Base-by-base conservation (phyloP, 306 rosid species). In the Vigna radiata region DNA sequence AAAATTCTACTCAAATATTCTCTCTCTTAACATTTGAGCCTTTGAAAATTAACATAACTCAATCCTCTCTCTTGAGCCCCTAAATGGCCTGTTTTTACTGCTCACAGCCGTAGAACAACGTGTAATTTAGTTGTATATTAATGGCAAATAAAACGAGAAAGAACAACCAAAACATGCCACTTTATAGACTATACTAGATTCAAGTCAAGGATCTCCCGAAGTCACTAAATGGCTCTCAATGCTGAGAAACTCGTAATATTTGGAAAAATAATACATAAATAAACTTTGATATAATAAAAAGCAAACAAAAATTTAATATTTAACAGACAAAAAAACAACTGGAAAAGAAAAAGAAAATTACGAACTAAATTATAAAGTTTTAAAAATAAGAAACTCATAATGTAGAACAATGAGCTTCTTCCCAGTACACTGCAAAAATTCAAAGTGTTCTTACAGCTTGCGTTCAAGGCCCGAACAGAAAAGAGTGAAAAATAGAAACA, bases 401-500 rank as follows among this genome's bases (percentile, higher is more conserved):
- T 3, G 3, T 16, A 63, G 9, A 52, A 2, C 27, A 27, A 36
- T 19, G 21, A 18, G 54, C 25, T 52, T 53, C 27, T 49, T 33
- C 58, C 54, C 23, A 58, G 9, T 21, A 74, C 54, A 50, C 29
- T 59, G 59, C 65, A 33, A 3, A 43, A 60, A 17, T 56, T 48
- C 33, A 59, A 12, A 18, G 39, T 2, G 39, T 37, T 78, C 46
- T 70, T 48, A 16, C 29, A 80, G 76, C 52, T 66, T 73, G 21
- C 21, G 27, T 29, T 41, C 36, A 71, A 21, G 67, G 54, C 41
- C 62, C 73, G 39, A 11, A 66, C 23, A 54, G 27, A 54, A 70
- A 44, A 58, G 15, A 44, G 60, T 19, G 6, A 9, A 65, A 18
- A 65, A 58, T 14, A 49, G 10, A 52, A 39, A 58, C 6, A 59